Evolutionary conservation across 768 basidiomycete species (phyloP), one percentile per base, ranked within the genome.

Genomic region (Megacollybia marginata): DNA sequence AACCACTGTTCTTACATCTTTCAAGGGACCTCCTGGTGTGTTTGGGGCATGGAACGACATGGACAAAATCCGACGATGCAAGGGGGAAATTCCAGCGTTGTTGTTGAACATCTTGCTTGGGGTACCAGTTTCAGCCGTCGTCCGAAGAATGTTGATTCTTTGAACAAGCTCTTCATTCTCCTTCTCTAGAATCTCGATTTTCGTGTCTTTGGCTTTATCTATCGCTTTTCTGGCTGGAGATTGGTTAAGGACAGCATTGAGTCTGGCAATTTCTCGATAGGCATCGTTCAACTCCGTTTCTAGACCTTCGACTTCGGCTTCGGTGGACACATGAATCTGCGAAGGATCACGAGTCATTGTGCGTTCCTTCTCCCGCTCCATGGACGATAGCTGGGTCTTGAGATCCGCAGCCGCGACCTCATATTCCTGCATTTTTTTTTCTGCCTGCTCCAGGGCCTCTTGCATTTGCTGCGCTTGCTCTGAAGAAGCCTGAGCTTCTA

Each of bases 261-360:
- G 67, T 35, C 79, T 75, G 0, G 82, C 84, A 51, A 90, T 84
- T 62, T 92, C 88, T 58, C 68, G 79, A 59, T 89, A 73, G 0
- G 91, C 89, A 1, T 79, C 74, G 50, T 89, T 86, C 40, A 93
- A 75, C 57, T 92, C 89, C 2, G 71, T 69, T 61, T 92, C 88
- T 46, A 93, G 70, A 0, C 70, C 76, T 51, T 83, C 82, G 23
- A 80, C 64, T 18, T 89, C 87, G 28, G 74, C 71, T 33, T 80
- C 76, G 51, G 51, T 61, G 52, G 64, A 59, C 44, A 54, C 50
- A 58, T 59, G 54, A 55, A 55, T 52, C 45, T 52, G 54, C 46
- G 59, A 65, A 48, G 56, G 56, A 54, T 57, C 62, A 48, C 57
- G 46, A 12, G 66, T 56, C 43, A 63, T 62, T 48, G 73, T 63